Conservation (phyloP, 768 basidiomycete species). For the Termitomyces sp. region DNA sequence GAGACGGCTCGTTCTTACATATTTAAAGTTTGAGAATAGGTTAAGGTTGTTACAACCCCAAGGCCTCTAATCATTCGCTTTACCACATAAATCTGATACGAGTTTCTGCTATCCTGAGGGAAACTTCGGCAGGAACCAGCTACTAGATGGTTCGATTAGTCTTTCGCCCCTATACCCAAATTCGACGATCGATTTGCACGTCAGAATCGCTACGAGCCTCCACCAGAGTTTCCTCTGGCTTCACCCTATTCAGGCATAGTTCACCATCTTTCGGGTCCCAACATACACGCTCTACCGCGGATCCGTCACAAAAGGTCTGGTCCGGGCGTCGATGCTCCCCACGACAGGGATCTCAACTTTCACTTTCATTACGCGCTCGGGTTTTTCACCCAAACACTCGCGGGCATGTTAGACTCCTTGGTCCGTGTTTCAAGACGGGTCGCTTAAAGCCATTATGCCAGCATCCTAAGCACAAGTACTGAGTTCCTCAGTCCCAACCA, state of each 20-base stretch:
- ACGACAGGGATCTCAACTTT: too few species aligned
- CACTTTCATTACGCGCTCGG: too few species aligned
- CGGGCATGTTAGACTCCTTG: background rate
- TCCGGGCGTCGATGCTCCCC: background rate
- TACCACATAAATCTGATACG: background rate
- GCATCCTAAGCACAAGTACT: too few species aligned
- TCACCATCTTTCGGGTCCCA: constrained; percentile 32
- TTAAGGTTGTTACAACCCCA: background rate
- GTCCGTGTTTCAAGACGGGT: too few species aligned
- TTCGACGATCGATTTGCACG: constrained; percentile 95
- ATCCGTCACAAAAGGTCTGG: background rate
- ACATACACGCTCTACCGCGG: background rate
- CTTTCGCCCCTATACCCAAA: constrained; percentile 96
- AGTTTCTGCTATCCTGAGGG: constrained; percentile 44
- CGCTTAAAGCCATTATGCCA: too few species aligned
- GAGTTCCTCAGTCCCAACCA: too few species aligned
- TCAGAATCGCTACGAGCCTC: constrained; percentile 95
- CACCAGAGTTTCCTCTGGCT: constrained; percentile 97
- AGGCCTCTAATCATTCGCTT: constrained; percentile 1
- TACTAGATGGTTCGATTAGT: constrained; percentile 70
- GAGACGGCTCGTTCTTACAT: constrained; percentile 72
- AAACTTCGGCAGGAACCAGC: constrained; percentile 90
- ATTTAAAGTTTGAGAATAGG: constrained; percentile 57
- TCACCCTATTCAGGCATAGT: constrained; percentile 87
- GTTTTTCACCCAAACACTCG: background rate